Conservation (phyloP, 1,139 yeast genomes). For the Blastobotrys buckinghamii region DNA sequence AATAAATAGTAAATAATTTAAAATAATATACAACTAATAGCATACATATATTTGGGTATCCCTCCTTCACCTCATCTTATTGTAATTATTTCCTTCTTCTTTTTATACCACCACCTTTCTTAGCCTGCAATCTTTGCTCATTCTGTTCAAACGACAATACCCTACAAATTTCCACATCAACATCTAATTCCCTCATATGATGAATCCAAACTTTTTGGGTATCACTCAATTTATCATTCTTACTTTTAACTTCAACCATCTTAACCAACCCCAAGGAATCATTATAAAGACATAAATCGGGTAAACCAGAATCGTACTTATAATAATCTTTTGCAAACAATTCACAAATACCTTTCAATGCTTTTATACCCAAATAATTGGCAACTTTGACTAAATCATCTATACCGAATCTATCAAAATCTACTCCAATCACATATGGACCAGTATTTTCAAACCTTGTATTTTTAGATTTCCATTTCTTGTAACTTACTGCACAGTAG, state of each 20-base stretch:
- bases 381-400: conserved; percentile 26
- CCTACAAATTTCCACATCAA: conserved; percentile 34
- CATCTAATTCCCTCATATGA: conserved; percentile 26
- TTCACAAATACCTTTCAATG: conserved; percentile 24
- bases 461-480: conserved; percentile 6
- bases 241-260: conserved; percentile 36
- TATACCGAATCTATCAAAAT: conserved; percentile 13
- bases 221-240: conserved; percentile 35
- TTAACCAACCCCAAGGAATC: conserved; percentile 18
- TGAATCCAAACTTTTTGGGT: conserved; percentile 37
- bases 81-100: neutral
- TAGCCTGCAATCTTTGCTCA: neutral
- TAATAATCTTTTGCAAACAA: conserved; percentile 29
- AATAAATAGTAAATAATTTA: too few species aligned
- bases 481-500: conserved; percentile 8
- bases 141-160: conserved; percentile 19
- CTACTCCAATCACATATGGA: conserved; percentile 10
- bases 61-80: too few species aligned
- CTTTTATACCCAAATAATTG: conserved; percentile 26
- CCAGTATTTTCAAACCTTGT: conserved; percentile 6
- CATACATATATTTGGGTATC: too few species aligned
- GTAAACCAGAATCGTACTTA: conserved; percentile 33
- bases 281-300: conserved; percentile 35
- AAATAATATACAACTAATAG: too few species aligned
- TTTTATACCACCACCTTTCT: neutral